phyloP scores from a whole-genome alignment of 164 flowering plant genomes.

The Pachysandra terminalis region DNA sequence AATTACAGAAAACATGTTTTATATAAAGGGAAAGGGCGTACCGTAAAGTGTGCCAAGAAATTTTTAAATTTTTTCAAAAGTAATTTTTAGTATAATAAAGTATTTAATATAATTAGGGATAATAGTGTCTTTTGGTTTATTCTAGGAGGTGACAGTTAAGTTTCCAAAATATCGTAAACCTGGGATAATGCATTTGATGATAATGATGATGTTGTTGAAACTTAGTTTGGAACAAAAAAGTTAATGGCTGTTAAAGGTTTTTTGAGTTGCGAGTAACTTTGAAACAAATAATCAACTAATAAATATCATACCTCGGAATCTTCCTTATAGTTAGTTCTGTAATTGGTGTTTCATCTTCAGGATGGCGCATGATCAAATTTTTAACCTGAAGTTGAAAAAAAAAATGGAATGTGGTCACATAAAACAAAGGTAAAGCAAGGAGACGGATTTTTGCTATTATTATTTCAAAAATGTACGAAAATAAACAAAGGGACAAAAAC shows the following conservation, averaged over 20 bases:
- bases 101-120: too few species aligned
- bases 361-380: conserved; percentile 43
- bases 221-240: neutral
- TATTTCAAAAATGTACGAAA: neutral
- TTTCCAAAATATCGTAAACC: too few species aligned
- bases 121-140: too few species aligned
- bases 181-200: too few species aligned
- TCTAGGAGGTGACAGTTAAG: too few species aligned
- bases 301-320: conserved; percentile 45
- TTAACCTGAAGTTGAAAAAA: conserved; percentile 40
- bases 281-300: neutral
- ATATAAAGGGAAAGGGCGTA: too few species aligned
- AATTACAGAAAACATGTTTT: neutral
- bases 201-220: too few species aligned
- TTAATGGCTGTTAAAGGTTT: too few species aligned
- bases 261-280: neutral
- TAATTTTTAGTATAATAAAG: too few species aligned
- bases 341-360: conserved; percentile 55
- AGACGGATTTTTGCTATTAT: neutral
- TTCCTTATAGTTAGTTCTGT: conserved; percentile 45
- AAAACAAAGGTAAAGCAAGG: neutral
- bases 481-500: neutral
- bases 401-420: neutral
- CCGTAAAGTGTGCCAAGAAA: too few species aligned
- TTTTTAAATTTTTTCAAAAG: too few species aligned